A percentile compares a stretch with the other conserved stretches of the same genome.
These are phyloP conservation scores for Hygrophoropsis aurantiaca DNA, from an alignment of 768 basidiomycete species.

Conservation along the genomic window DNA sequence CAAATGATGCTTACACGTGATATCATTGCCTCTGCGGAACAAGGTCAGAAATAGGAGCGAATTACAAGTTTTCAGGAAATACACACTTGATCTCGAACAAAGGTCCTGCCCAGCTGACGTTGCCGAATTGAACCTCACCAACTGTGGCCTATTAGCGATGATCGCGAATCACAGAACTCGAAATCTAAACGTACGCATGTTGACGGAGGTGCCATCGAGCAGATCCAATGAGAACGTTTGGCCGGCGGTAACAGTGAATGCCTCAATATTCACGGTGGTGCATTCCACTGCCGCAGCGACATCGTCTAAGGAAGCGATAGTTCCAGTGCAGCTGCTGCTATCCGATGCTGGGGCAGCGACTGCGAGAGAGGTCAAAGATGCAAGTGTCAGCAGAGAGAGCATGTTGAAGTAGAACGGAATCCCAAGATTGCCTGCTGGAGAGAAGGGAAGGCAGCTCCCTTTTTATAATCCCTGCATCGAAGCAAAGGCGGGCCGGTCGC, in stretches of 20 bases:
- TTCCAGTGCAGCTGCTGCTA: slow-evolving; percentile 42
- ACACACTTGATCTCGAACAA: slow-evolving; percentile 51
- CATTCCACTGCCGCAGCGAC: slow-evolving; percentile 53
- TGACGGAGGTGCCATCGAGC: slow-evolving; percentile 52
- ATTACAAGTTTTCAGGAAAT: not conserved
- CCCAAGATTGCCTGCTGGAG: too few relatives aligned
- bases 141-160: slow-evolving; percentile 29
- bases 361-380: slow-evolving; percentile 17
- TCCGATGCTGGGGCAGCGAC: slow-evolving; percentile 13
- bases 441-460: not conserved
- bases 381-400: not conserved
- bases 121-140: slow-evolving; percentile 60
- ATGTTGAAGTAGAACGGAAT: not conserved
- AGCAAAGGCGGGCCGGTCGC: not conserved
- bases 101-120: slow-evolving; percentile 51
- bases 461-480: not conserved
- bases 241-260: slow-evolving; percentile 58
- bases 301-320: slow-evolving; percentile 52
- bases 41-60: slow-evolving; percentile 1
- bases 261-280: slow-evolving; percentile 54
- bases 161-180: not conserved
- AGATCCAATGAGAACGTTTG: slow-evolving; percentile 48
- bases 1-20: slow-evolving; percentile 42
- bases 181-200: slow-evolving; percentile 44
- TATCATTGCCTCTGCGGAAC: slow-evolving; percentile 40